Base-by-base conservation (phyloP, 768 basidiomycete genomes). In the Exidia glandulosa region DNA sequence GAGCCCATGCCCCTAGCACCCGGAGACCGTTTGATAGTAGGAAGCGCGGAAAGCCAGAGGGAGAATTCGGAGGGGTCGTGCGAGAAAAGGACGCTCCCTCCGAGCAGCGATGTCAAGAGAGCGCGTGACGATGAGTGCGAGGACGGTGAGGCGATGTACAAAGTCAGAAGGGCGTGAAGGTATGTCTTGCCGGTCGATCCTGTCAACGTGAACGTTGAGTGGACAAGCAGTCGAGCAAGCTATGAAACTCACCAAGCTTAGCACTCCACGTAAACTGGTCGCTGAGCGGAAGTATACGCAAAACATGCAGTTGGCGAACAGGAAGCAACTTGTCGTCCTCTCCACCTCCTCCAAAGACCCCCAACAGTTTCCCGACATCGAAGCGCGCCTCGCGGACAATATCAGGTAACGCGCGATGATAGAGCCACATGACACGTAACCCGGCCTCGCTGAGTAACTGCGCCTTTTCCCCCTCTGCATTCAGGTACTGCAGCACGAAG, bases 361-460 rank as follows among this genome's bases (percentile, higher is more conserved):
- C 75, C 31, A 94, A 71, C 25, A 94, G 67, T 69, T 91, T 91
- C 2, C 90, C 90, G 36, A 87, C 82, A 69, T 97, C 94, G 65
- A 94, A 97, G 56, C 85, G 77, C 30, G 84, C 83, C 69, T 94
- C 92, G 0, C 83, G 81, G 3, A 89, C 86, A 1, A 91, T 72
- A 1, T 79, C 74, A 0, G 92, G 90, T 31, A 94, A 70, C 61
- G 83, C 85, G 27, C 77, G 77, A 65, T 95, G 90, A 68, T 96
- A 98, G 56, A 94, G 76, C 81, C 87, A 88, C 61, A 96, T 73
- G 45, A 98, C 70, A 30, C 93, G 72, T 64, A 93, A 83, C 1
- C 93, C 84, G 56, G 81, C 80, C 73, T 97, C 94, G 0, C 85
- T 80, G 31, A 96, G 73, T 62, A 98, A 70, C 0, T 76, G n/a